Evolutionary conservation across 345 rosid genomes (phyloP).

Genomic region (Lepidium sativum): DNA sequence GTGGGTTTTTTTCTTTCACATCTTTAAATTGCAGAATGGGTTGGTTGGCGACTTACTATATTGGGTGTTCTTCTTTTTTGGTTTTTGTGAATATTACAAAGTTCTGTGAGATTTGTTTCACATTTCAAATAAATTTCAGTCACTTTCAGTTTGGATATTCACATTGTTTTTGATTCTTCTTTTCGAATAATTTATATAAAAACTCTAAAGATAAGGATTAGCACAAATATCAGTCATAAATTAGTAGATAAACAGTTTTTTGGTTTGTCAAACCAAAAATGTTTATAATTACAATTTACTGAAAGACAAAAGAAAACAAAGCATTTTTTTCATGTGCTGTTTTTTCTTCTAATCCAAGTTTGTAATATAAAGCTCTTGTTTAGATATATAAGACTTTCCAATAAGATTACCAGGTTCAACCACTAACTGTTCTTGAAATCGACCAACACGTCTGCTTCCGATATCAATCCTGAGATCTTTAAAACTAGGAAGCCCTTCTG

Average conservation of each 20-base stretch:
- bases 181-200: no score
- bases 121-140: no score
- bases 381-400: conserved; percentile 52
- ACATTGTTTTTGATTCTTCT: no score
- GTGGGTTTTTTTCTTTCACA: not conserved
- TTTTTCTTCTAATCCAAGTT: not conserved
- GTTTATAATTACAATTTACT: not conserved
- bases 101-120: no score
- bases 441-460: conserved; percentile 67
- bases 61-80: no score
- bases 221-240: no score
- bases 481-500: conserved; percentile 77
- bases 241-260: no score
- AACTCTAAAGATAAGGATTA: no score
- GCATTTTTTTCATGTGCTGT: not conserved
- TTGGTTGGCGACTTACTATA: conserved; percentile 10
- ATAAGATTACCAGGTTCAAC: conserved; percentile 52
- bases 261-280: not conserved
- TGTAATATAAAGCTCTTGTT: conserved; percentile 70
- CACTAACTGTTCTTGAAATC: conserved; percentile 76
- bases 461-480: conserved; percentile 78
- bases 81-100: no score
- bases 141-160: no score
- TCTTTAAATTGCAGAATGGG: conserved; percentile 11
- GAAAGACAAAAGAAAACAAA: not conserved